phyloP scores from a whole-genome alignment of 1,284 basidiomycete genomes.

The Erythrobasidium hasegawianum region DNA sequence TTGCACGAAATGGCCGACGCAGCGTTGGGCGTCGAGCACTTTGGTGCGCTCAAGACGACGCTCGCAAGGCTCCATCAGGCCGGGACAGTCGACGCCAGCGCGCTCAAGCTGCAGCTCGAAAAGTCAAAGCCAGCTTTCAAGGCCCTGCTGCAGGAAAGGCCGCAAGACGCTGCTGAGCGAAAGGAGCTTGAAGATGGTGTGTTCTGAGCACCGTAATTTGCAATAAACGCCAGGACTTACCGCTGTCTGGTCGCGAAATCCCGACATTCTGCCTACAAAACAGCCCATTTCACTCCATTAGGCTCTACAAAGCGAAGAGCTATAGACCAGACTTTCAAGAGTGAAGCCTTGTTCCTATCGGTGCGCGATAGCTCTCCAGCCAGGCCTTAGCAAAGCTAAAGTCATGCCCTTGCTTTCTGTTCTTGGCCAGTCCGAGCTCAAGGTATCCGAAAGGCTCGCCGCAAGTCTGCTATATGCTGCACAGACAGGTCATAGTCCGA shows the following conservation, averaged over 20 bases:
- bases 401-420: neutral
- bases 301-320: constrained; percentile 50
- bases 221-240: constrained; percentile 19
- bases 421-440: constrained; percentile 55
- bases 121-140: constrained; percentile 39
- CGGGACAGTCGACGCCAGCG: constrained; percentile 12
- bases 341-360: constrained; percentile 68
- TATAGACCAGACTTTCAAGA: constrained; percentile 68
- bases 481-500: constrained; percentile 58
- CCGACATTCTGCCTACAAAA: constrained; percentile 29
- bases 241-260: constrained; percentile 38
- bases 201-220: constrained; percentile 43
- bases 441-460: constrained; percentile 69
- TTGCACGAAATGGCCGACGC: constrained; percentile 1
- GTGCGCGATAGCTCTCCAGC: constrained; percentile 46
- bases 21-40: constrained; percentile 10
- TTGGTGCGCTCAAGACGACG: constrained; percentile 20
- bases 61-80: constrained; percentile 11
- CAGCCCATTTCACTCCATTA: constrained; percentile 16
- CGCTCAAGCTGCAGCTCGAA: constrained; percentile 39
- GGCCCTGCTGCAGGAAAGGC: constrained; percentile 50
- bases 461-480: constrained; percentile 65
- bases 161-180: constrained; percentile 61
- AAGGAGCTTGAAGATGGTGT: constrained; percentile 67
- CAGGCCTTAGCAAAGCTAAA: neutral